These are phyloP conservation scores for Crepidotus variabilis DNA, from an alignment of 768 basidiomycete genomes.

Conservation along the genomic window DNA sequence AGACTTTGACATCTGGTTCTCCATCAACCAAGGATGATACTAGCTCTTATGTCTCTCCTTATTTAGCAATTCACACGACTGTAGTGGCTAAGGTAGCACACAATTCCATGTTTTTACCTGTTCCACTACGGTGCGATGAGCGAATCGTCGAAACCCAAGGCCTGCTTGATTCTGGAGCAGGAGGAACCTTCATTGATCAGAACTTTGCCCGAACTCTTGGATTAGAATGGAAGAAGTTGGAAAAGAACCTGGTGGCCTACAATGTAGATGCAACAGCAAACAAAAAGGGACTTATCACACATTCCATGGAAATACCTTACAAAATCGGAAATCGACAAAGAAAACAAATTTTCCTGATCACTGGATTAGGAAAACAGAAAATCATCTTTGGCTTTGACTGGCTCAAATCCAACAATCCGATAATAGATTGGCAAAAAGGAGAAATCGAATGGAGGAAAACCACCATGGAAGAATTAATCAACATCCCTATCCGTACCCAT, in stretches of 20 bases:
- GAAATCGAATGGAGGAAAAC: background rate
- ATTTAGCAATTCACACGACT: background rate
- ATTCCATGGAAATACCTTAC: background rate
- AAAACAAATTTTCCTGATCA: background rate
- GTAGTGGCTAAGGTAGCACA: background rate
- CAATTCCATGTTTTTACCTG: conserved; percentile 8
- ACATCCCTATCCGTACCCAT: background rate
- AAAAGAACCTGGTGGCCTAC: background rate
- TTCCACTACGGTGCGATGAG: background rate
- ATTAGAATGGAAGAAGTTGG: background rate
- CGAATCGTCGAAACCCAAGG: background rate
- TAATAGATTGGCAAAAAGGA: conserved; percentile 15
- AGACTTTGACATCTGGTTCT: background rate
- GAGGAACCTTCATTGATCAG: background rate
- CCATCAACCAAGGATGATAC: background rate
- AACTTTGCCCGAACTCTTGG: background rate
- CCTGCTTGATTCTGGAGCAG: conserved; percentile 16
- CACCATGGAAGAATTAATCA: background rate
- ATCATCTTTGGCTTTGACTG: conserved; percentile 1
- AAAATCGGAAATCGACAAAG: background rate
- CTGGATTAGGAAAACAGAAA: background rate
- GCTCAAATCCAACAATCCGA: conserved; percentile 5
- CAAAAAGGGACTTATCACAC: background rate
- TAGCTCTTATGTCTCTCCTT: background rate
- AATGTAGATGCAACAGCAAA: conserved; percentile 3